phyloP scores from a whole-genome alignment of 2,329 filamentous ascomycete genomes.

The Cladosporium colombiae region DNA sequence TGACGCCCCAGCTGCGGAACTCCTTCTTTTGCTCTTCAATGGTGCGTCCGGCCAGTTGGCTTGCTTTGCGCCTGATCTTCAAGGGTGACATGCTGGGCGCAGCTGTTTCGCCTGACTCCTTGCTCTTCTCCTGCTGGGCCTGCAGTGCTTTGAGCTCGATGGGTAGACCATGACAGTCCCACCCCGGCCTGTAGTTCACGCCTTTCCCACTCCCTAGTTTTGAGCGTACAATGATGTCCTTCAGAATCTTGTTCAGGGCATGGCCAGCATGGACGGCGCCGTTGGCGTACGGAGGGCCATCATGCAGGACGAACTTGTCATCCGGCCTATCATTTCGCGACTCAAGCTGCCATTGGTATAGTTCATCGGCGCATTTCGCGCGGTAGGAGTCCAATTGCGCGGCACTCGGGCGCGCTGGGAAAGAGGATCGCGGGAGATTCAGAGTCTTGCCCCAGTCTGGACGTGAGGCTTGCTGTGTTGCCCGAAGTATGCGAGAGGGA shows the following conservation, averaged over 20 bases:
- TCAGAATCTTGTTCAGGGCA: slow-evolving; percentile 93
- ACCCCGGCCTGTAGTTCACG: slow-evolving; percentile 84
- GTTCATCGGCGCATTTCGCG: slow-evolving; percentile 76
- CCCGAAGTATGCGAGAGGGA: slow-evolving; percentile 27
- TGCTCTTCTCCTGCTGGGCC: slow-evolving; percentile 42
- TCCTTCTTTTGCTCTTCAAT: slow-evolving; percentile 71
- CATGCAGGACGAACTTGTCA: slow-evolving; percentile 77
- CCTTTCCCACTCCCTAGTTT: slow-evolving; percentile 75
- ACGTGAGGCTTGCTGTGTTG: slow-evolving; percentile 18
- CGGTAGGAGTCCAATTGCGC: slow-evolving; percentile 61
- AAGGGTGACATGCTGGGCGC: slow-evolving; percentile 44
- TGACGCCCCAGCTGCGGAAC: slow-evolving; percentile 73
- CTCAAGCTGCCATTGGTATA: slow-evolving; percentile 79
- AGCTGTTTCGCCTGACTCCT: slow-evolving; percentile 34
- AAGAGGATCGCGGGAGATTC: slow-evolving; percentile 50
- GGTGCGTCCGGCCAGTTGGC: slow-evolving; percentile 66
- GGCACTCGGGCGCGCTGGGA: slow-evolving; percentile 47
- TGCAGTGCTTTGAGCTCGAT: slow-evolving; percentile 95
- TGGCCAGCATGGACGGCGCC: slow-evolving; percentile 89
- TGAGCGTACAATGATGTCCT: slow-evolving; percentile 85
- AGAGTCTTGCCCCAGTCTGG: slow-evolving; percentile 42
- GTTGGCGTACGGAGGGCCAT: slow-evolving; percentile 97
- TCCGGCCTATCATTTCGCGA: slow-evolving; percentile 45
- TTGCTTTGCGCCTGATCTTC: slow-evolving; percentile 65
- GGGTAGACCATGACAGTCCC: slow-evolving; percentile 96